Evolutionary conservation across 2,329 filamentous ascomycete species (phyloP).

Genomic region (Hypoxylon sp.): DNA sequence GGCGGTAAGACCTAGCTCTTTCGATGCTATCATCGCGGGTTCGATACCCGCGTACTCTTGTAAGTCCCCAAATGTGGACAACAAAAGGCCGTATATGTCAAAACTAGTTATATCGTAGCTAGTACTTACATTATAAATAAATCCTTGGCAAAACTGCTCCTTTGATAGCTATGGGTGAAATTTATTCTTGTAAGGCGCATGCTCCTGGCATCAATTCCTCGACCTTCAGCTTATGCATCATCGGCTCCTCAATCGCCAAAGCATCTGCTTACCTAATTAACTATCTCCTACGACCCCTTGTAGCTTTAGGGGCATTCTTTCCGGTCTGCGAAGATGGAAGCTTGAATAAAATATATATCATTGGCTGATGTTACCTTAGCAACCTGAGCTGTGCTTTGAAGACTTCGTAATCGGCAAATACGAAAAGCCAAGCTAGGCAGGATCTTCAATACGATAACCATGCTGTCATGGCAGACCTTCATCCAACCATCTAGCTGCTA

Average conservation of each 20-base stretch:
- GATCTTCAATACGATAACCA: conserved; percentile 30
- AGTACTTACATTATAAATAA: conserved; percentile 5
- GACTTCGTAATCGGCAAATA: conserved; percentile 39
- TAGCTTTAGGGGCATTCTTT: conserved; percentile 1
- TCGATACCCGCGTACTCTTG: not conserved
- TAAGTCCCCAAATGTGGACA: conserved; percentile 4
- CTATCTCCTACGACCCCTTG: not conserved
- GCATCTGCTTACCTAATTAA: not conserved
- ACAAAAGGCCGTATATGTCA: conserved; percentile 16
- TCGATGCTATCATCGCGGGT: not conserved
- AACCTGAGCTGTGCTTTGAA: conserved; percentile 4
- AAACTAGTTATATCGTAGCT: not conserved
- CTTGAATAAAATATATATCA: conserved; percentile 1
- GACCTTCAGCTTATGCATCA: too few species aligned
- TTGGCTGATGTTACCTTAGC: conserved; percentile 20
- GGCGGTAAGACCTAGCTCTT: not conserved
- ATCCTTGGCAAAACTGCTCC: not conserved
- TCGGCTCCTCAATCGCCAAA: not conserved
- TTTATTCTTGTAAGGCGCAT: not conserved
- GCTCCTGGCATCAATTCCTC: not conserved
- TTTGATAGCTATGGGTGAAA: not conserved
- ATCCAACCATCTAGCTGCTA: conserved; percentile 32
- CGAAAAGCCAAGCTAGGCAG: conserved; percentile 37
- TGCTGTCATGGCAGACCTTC: conserved; percentile 32
- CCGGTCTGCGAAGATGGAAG: conserved; percentile 14